A percentile compares a stretch with the other conserved stretches of the same genome.
phyloP scores from a whole-genome alignment of 2,329 filamentous ascomycete genomes.

The Orbilia blumenaviensis region DNA sequence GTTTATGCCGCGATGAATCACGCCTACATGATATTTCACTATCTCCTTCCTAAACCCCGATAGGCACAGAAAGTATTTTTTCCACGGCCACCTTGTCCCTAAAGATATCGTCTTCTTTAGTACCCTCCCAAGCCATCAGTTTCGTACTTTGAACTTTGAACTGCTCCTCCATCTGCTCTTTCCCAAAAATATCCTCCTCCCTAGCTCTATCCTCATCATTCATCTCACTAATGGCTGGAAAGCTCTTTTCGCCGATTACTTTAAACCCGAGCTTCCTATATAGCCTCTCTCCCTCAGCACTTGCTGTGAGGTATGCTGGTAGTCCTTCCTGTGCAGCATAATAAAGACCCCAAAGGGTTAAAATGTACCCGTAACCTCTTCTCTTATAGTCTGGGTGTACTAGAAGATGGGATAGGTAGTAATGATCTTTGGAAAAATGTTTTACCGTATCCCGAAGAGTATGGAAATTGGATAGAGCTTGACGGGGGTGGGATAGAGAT shows the following conservation, averaged over 20 bases:
- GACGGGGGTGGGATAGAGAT: conserved; percentile 2
- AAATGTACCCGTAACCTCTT: not conserved
- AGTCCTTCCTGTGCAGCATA: not conserved
- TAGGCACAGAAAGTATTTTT: not conserved
- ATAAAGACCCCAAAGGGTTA: conserved; percentile 38
- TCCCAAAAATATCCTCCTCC: conserved; percentile 30
- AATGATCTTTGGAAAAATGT: conserved; percentile 17
- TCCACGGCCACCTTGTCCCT: conserved; percentile 8
- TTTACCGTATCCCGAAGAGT: not conserved
- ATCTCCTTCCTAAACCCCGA: not conserved
- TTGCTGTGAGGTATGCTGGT: conserved; percentile 17
- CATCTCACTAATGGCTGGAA: conserved; percentile 34
- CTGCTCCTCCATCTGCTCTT: conserved; percentile 15
- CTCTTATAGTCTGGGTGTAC: conserved; percentile 29
- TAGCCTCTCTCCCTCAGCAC: conserved; percentile 25
- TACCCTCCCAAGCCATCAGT: conserved; percentile 28
- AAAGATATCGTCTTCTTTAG: not conserved
- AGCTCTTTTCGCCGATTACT: conserved; percentile 6
- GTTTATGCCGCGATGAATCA: not conserved
- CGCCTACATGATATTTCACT: not conserved
- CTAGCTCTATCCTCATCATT: conserved; percentile 19
- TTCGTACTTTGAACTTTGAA: conserved; percentile 3
- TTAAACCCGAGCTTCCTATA: conserved; percentile 24
- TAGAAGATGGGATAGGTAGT: conserved; percentile 44
- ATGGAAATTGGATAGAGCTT: not conserved